Base-by-base conservation (phyloP, 345 rosid genomes). In the Melaleuca alternifolia region DNA sequence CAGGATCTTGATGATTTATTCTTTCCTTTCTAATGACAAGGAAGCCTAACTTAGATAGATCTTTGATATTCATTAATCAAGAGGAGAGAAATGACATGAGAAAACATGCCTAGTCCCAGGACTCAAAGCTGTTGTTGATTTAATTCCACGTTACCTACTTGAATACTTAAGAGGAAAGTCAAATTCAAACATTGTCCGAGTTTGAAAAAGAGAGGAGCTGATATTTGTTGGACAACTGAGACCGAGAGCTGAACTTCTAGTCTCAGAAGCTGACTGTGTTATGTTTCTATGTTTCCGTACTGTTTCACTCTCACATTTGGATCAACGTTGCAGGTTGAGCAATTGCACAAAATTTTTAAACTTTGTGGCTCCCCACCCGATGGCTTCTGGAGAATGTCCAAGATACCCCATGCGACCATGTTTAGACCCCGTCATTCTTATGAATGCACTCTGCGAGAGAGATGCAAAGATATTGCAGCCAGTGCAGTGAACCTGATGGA, bases 311-410 rank as follows among this genome's bases (percentile, higher is more conserved):
- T 52, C 54, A 11, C 59, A 15, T 82, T 50, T 30, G 24, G 15
- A 9, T 37, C 26, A 0, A 81, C 52, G 15, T 65, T 44, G 76
- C 46, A 91, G 93, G 92, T 92, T 16, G 93, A 92, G 88, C 93
- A 92, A 81, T 87, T 92, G 90, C 93, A 92, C 81, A 92, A 92
- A 84, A 92, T 90, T 23, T 91, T 92, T 81, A 90, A 89, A 88
- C 92, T 92, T 23, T 92, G 93, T 54, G 92, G 93, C 23, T 88
- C 92, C 6, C 91, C 92, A 1, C 88, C 91, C 6, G 92, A 90
- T 11, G 89, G 86, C 33, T 92, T 88, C 84, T 92, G 93, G 93
- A 83, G 33, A 51, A 87, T 86, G 37, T 85, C 86, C 33, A 89
- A 85, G 83, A 50, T 88, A 77, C 91, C 91, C 2, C 91, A 87